Conservation (phyloP, 2,329 filamentous ascomycete genomes). For the Fonsecaea monophora region DNA sequence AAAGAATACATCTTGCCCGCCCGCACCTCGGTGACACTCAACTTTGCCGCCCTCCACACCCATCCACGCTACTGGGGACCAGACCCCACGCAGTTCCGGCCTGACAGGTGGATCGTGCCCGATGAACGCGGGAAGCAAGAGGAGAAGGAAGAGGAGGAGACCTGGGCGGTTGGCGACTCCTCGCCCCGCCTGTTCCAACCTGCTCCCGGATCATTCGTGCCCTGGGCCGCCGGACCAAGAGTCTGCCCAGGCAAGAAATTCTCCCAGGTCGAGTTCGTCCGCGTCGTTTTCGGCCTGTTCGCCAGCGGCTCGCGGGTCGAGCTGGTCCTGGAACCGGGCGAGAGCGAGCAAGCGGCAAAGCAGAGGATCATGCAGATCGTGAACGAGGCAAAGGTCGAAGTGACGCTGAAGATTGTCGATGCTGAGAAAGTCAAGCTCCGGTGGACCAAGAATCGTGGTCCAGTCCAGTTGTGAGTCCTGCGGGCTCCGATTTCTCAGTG, state of each 20-base stretch:
- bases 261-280: slow-evolving; percentile 48
- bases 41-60: slow-evolving; percentile 44
- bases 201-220: slow-evolving; percentile 38
- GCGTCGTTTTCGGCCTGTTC: slow-evolving; percentile 41
- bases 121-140: neutral
- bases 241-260: slow-evolving; percentile 47
- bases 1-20: slow-evolving; percentile 37
- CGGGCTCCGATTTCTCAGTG: neutral
- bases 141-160: slow-evolving; percentile 42
- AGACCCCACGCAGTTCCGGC: slow-evolving; percentile 42
- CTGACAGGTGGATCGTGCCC: slow-evolving; percentile 50
- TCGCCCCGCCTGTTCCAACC: slow-evolving; percentile 51
- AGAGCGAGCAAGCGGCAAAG: slow-evolving; percentile 24
- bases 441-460: slow-evolving; percentile 16
- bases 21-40: slow-evolving; percentile 37
- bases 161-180: slow-evolving; percentile 41
- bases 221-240: slow-evolving; percentile 44
- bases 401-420: slow-evolving; percentile 31
- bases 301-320: slow-evolving; percentile 27
- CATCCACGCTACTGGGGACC: slow-evolving; percentile 42
- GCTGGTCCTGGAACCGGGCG: slow-evolving; percentile 24
- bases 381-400: slow-evolving; percentile 24
- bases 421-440: slow-evolving; percentile 23
- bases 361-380: slow-evolving; percentile 21
- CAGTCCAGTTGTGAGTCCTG: too few species aligned